Base-by-base conservation (phyloP, 225 moss, liverwort and hornwort species). In the Rhytidiadelphus loreus region DNA sequence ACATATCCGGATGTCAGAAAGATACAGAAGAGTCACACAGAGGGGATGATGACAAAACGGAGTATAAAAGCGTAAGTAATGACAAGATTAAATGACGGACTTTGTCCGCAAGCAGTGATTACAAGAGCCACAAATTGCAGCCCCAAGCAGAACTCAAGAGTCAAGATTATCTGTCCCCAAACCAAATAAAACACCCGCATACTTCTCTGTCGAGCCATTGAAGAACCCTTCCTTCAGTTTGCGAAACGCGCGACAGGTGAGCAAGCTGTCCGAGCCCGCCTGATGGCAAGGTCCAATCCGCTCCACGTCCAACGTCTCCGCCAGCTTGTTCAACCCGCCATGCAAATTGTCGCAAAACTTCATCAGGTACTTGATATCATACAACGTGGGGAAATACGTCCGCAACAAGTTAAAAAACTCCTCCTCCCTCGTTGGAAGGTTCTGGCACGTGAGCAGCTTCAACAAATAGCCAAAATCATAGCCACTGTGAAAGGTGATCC, bases 311-410 rank as follows among this genome's bases (percentile, higher is more conserved):
- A 98, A 88, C 55, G 93, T 95, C 83, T 98, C 98, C 59, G 98
- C 98, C 81, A 98, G 95, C 93, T 96, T 95, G 92, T 98, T 98
- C 58, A 98, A 95, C 59, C 98, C 98, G 81, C 98, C 98, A 88
- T 98, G 98, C 93, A 98, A 93, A 92, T 98, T 98, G 92, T 96
- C 97, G 89, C 98, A 98, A 86, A 98, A 98, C 95, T 98, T 98
- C 97, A 98, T 98, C 39, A 98, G 96, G 85, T 98, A 98, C 95
- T 98, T 98, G 89, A 97, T 98, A 96, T 98, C 98, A 93, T 98
- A 98, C 95, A 98, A 92, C 81, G 96, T 98, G 85, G 98, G 98
- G 81, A 98, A 98, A 88, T 98, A 98, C 37, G 97, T 97, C 85
- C 93, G 93, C 96, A 98, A 82, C 87, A 98, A 88, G 93, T 96